Percentiles rank a stretch among this genome's conserved stretches.
These are phyloP conservation scores for Kwoniella dejecticola DNA, from an alignment of 768 basidiomycete genomes.

Conservation along the genomic window DNA sequence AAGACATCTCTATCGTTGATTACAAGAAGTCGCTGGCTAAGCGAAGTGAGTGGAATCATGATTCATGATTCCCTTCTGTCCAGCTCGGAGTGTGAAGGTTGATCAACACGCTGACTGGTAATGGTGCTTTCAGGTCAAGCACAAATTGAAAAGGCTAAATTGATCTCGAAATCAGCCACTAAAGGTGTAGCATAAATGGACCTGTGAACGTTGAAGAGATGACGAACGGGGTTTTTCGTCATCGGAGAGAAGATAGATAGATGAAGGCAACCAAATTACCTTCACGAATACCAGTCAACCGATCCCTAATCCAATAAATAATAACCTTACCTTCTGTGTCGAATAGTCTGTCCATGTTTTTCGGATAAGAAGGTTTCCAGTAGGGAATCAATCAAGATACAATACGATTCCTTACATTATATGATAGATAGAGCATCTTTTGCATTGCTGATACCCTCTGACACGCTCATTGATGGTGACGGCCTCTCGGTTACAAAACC, in stretches of 20 bases:
- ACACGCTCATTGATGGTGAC: too few relatives aligned
- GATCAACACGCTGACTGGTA: slow-evolving; percentile 3
- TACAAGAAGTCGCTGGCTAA: slow-evolving; percentile 83
- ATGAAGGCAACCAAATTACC: not conserved
- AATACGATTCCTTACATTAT: too few relatives aligned
- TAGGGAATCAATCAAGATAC: too few relatives aligned
- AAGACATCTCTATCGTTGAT: slow-evolving; percentile 85
- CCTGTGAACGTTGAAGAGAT: not conserved
- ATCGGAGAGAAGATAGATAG: not conserved
- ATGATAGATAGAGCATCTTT: too few relatives aligned
- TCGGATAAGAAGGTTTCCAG: too few relatives aligned
- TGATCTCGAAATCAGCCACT: slow-evolving; percentile 78
- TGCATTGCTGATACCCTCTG: too few relatives aligned
- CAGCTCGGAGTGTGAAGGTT: not conserved
- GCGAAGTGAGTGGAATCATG: slow-evolving; percentile 68
- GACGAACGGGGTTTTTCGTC: too few relatives aligned
- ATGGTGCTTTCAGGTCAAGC: slow-evolving; percentile 63
- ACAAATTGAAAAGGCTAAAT: slow-evolving; percentile 88
- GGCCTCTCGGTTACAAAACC: too few relatives aligned
- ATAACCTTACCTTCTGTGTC: slow-evolving; percentile 7
- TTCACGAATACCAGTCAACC: too few relatives aligned
- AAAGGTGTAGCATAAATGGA: slow-evolving; percentile 47
- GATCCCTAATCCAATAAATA: too few relatives aligned
- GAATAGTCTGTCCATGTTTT: not conserved
- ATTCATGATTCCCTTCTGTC: not conserved